Evolutionary conservation across 805 yeast species (phyloP).

Genomic region (Schizosaccharomyces osmophilus): DNA sequence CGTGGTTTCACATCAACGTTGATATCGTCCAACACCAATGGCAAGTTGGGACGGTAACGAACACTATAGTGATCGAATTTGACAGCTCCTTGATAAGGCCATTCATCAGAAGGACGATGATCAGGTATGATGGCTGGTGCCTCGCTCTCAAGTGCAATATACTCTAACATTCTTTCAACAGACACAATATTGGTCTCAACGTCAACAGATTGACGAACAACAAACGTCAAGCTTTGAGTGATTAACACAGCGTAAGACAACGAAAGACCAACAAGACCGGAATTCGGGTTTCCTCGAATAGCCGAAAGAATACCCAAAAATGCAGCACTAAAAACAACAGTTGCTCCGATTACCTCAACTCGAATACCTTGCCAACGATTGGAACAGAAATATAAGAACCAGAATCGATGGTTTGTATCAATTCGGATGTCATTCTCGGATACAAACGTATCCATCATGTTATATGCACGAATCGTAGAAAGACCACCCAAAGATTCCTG

Average conservation of each 20-base stretch:
- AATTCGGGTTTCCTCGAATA: constrained; percentile 42
- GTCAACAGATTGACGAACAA: constrained; percentile 95
- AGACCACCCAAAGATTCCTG: constrained; percentile 63
- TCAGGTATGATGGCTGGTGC: constrained; percentile 49
- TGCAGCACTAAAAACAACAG: constrained; percentile 70
- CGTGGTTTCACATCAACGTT: constrained; percentile 36
- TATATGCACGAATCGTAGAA: constrained; percentile 53
- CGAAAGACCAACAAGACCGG: constrained; percentile 85
- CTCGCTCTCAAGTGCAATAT: constrained; percentile 55
- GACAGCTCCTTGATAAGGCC: constrained; percentile 57
- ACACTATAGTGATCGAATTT: constrained; percentile 54
- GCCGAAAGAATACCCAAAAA: constrained; percentile 53
- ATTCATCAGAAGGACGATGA: constrained; percentile 38
- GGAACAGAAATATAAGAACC: constrained; percentile 73
- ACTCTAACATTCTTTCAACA: constrained; percentile 83
- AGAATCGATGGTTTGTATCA: constrained; percentile 76
- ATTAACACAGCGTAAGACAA: constrained; percentile 80
- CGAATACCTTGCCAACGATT: constrained; percentile 96
- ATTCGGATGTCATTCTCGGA: constrained; percentile 29
- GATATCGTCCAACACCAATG: constrained; percentile 49
- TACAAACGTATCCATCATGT: constrained; percentile 39
- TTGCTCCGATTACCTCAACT: constrained; percentile 70
- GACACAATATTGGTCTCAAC: constrained; percentile 93
- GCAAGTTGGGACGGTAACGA: constrained; percentile 59
- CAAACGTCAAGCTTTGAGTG: constrained; percentile 88